Conservation (phyloP, 352 stramenopile genomes). For the Pythium biforme region DNA sequence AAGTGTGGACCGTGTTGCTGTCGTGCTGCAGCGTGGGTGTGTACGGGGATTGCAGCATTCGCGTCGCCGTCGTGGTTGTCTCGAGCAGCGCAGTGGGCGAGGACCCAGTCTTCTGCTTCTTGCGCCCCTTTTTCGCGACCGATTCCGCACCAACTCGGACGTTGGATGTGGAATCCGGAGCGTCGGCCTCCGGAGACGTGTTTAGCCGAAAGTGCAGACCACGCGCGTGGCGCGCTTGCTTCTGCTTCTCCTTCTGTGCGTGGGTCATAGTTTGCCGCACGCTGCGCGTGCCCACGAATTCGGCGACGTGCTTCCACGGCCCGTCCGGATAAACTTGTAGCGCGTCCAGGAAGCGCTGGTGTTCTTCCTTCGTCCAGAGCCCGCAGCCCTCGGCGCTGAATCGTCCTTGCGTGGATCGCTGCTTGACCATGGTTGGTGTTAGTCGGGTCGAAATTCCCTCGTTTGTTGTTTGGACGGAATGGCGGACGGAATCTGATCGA, state of each 20-base stretch:
- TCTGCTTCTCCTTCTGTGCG: slow-evolving; percentile 41
- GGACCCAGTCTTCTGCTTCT: neutral
- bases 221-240: slow-evolving; percentile 27
- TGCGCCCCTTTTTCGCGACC: neutral
- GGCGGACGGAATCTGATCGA: neutral
- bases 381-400: slow-evolving; percentile 15
- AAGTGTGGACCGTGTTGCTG: too few species aligned
- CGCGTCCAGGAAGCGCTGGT: slow-evolving; percentile 30
- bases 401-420: neutral
- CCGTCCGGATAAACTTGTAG: slow-evolving; percentile 29
- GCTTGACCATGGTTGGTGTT: neutral
- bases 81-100: too few species aligned
- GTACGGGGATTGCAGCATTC: too few species aligned
- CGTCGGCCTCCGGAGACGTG: neutral
- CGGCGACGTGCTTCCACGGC: slow-evolving; percentile 27
- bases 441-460: neutral
- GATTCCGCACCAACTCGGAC: neutral
- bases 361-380: slow-evolving; percentile 31
- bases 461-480: neutral
- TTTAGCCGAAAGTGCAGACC: slow-evolving; percentile 18
- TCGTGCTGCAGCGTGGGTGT: too few species aligned
- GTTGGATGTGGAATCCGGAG: neutral
- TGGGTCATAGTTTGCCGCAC: slow-evolving; percentile 35
- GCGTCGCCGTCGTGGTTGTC: too few species aligned
- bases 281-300: slow-evolving; percentile 29